Conservation (phyloP, 768 basidiomycete genomes). For the Royoungia palumana region DNA sequence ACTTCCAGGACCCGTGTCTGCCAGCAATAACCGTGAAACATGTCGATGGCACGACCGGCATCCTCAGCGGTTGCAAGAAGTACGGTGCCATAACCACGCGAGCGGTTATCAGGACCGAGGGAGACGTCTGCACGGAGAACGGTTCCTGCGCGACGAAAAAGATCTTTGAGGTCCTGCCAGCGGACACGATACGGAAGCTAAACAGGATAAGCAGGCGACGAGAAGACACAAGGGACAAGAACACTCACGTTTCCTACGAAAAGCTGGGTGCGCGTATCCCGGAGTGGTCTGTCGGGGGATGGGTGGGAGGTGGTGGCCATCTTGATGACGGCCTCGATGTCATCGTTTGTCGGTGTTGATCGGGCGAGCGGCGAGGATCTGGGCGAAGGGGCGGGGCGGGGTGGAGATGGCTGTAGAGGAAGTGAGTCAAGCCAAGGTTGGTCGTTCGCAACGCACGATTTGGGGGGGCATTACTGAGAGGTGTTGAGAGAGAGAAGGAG, state of each 20-base stretch:
- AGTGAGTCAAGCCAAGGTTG: neutral
- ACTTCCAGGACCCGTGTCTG: slow-evolving; percentile 92
- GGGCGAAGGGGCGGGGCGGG: slow-evolving; percentile 5
- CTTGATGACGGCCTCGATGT: slow-evolving; percentile 90
- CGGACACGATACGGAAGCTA: slow-evolving; percentile 95
- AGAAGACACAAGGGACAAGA: neutral
- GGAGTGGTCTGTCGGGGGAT: slow-evolving; percentile 48
- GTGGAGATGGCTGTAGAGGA: slow-evolving; percentile 12
- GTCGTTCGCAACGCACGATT: slow-evolving; percentile 1
- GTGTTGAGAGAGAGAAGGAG: slow-evolving; percentile 3
- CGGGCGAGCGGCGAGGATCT: slow-evolving; percentile 2
- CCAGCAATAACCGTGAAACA: slow-evolving; percentile 98
- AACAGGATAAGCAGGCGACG: neutral
- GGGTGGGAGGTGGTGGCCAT: slow-evolving; percentile 77
- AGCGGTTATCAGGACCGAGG: slow-evolving; percentile 85
- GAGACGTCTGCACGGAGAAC: slow-evolving; percentile 77
- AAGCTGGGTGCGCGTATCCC: slow-evolving; percentile 91
- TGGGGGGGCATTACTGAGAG: slow-evolving; percentile 15
- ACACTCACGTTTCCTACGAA: slow-evolving; percentile 90
- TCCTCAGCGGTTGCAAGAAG: slow-evolving; percentile 93
- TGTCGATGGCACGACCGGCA: slow-evolving; percentile 89
- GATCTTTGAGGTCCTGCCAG: slow-evolving; percentile 99
- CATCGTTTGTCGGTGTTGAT: slow-evolving; percentile 62
- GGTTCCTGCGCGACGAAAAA: slow-evolving; percentile 93
- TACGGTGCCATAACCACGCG: slow-evolving; percentile 92